Percentiles rank a stretch among this genome's conserved stretches.
phyloP scores from a whole-genome alignment of 148 eudicot genomes.

The Gaultheria prostrata region DNA sequence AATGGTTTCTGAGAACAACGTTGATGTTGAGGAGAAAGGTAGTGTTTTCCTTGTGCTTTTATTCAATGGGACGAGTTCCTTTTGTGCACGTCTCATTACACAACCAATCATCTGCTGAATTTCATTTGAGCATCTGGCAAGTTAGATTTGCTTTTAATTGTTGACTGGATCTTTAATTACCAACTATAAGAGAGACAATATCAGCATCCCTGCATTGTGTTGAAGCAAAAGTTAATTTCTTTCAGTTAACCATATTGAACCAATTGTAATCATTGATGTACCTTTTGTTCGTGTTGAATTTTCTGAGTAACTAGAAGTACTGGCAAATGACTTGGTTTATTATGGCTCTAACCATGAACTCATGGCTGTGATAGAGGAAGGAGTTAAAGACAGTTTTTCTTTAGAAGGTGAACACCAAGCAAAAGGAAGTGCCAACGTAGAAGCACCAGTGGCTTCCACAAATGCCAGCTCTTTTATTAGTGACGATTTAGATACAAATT shows the following conservation, averaged over 20 bases:
- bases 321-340: neutral
- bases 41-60: conserved; percentile 14
- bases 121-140: neutral
- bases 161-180: neutral
- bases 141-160: conserved; percentile 5
- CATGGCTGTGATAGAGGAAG: neutral
- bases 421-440: neutral
- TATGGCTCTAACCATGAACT: conserved; percentile 8
- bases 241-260: neutral
- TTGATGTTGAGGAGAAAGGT: conserved; percentile 18
- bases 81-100: neutral
- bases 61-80: neutral
- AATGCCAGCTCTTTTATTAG: neutral
- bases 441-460: neutral
- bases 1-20: conserved; percentile 10
- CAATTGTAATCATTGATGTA: neutral
- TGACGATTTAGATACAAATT: neutral
- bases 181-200: neutral
- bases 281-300: conserved; percentile 7
- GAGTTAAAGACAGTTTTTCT: neutral
- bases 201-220: neutral
- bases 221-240: neutral
- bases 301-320: neutral
- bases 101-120: neutral
- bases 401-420: conserved; percentile 3